Conservation (phyloP, 768 basidiomycete species). For the Coprinopsis strossmayeri region DNA sequence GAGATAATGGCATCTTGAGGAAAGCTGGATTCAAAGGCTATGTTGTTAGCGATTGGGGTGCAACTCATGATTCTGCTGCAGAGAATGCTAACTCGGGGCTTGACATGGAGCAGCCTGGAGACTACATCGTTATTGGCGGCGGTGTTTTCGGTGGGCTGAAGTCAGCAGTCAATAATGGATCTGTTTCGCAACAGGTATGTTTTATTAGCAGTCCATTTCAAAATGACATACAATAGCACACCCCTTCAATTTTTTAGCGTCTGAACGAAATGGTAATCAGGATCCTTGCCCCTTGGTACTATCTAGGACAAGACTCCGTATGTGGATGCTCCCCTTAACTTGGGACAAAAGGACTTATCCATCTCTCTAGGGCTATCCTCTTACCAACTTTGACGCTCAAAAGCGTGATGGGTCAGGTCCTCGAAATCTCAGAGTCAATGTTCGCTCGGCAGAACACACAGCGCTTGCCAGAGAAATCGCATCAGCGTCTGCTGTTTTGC, state of each 20-base stretch:
- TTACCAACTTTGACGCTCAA: conserved; percentile 40
- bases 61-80: conserved; percentile 38
- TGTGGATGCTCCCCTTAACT: conserved; percentile 2
- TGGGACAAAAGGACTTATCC: neutral
- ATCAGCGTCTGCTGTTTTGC: conserved; percentile 56
- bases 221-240: no score
- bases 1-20: conserved; percentile 31
- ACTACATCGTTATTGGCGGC: conserved; percentile 40
- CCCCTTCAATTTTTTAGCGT: conserved; percentile 20
- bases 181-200: conserved; percentile 26
- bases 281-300: conserved; percentile 40
- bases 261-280: conserved; percentile 41
- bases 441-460: conserved; percentile 37
- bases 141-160: conserved; percentile 28
- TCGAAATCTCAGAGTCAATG: conserved; percentile 35
- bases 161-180: conserved; percentile 27
- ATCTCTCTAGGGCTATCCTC: conserved; percentile 32
- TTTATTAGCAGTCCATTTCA: no score
- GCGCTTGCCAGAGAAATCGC: conserved; percentile 58
- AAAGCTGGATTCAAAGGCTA: conserved; percentile 39
- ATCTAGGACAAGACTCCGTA: conserved; percentile 42
- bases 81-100: conserved; percentile 43
- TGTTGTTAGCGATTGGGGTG: conserved; percentile 50
- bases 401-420: conserved; percentile 38
- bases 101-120: conserved; percentile 49